phyloP scores from a whole-genome alignment of 257 asterid species.

The Osmanthus fragrans region DNA sequence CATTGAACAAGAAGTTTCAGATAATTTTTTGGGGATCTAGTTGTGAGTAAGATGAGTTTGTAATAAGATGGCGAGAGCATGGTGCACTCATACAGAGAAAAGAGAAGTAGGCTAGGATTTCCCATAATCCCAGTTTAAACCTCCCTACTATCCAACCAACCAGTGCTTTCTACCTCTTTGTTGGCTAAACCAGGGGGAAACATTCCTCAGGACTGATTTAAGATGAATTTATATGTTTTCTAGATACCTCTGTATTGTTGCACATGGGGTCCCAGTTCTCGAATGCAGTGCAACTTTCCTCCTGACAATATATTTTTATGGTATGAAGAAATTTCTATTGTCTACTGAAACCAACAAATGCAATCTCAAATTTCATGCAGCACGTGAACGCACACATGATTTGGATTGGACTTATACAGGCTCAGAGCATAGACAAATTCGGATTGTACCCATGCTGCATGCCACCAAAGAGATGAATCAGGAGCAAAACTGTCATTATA shows the following conservation, averaged over 20 bases:
- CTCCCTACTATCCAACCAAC: neutral
- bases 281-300: neutral
- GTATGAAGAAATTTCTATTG: neutral
- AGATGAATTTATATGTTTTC: neutral
- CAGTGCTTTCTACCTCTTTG: neutral
- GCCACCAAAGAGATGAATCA: neutral
- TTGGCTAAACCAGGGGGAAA: neutral
- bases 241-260: neutral
- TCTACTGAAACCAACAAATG: neutral
- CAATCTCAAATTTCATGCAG: neutral
- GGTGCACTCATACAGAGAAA: neutral
- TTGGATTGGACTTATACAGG: neutral
- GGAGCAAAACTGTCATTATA: neutral
- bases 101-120: neutral
- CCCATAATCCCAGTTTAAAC: neutral
- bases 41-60: neutral
- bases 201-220: neutral
- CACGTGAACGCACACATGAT: neutral
- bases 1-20: neutral
- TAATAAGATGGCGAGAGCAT: neutral
- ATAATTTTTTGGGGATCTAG: neutral
- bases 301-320: neutral
- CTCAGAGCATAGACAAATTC: neutral
- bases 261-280: neutral
- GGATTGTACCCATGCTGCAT: neutral